phyloP scores from a whole-genome alignment of 805 yeast species.

The Kurtzmaniella fragi region DNA sequence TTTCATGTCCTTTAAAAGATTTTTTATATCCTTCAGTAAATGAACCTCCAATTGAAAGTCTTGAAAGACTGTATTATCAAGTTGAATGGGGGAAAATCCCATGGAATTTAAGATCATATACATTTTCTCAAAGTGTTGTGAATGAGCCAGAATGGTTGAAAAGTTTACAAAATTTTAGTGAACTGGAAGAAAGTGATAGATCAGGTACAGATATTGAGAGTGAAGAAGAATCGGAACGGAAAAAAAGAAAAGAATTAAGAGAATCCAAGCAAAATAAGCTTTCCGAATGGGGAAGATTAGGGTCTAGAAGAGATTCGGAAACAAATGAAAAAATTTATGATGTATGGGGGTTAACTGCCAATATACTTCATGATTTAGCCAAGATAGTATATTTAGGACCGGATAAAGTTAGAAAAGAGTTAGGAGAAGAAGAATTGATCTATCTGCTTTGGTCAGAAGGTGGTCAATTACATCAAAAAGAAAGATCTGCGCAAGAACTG shows the following conservation, averaged over 20 bases:
- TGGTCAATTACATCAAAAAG: slow-evolving; percentile 45
- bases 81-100: slow-evolving; percentile 70
- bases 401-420: slow-evolving; percentile 14
- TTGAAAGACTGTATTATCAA: slow-evolving; percentile 26
- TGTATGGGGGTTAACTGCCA: slow-evolving; percentile 82
- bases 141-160: slow-evolving; percentile 62
- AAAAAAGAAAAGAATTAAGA: slow-evolving; percentile 2
- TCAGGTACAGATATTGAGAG: slow-evolving; percentile 2
- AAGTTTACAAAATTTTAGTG: slow-evolving; percentile 50
- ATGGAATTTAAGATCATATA: slow-evolving; percentile 59
- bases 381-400: slow-evolving; percentile 38
- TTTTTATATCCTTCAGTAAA: slow-evolving; percentile 33
- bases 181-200: slow-evolving; percentile 47
- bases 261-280: slow-evolving; percentile 12
- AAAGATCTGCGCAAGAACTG: slow-evolving; percentile 51
- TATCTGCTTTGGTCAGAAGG: slow-evolving; percentile 51
- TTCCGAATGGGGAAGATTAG: slow-evolving; percentile 34
- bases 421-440: slow-evolving; percentile 66
- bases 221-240: slow-evolving; percentile 1
- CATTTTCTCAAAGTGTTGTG: slow-evolving; percentile 50
- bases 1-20: slow-evolving; percentile 66
- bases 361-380: slow-evolving; percentile 68
- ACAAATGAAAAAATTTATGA: slow-evolving; percentile 52
- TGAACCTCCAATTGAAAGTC: slow-evolving; percentile 19
- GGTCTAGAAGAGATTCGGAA: slow-evolving; percentile 30